Percentiles rank a stretch among this genome's conserved stretches.
Conservation (phyloP, 495 filamentous ascomycete genomes). For the Trichoderma reesei region DNA sequence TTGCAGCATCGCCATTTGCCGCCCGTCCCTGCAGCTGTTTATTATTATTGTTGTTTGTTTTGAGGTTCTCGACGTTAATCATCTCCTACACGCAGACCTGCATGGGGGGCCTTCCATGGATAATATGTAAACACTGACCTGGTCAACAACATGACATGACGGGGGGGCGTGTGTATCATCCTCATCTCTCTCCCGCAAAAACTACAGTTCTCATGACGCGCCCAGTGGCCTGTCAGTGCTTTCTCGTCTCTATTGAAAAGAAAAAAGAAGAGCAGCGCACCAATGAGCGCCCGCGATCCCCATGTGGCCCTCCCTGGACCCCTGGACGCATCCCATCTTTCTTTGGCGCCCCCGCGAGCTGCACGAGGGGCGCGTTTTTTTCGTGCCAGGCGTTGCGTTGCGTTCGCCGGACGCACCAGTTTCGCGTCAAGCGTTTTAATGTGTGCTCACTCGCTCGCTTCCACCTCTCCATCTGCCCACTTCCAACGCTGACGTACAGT, state of each 20-base stretch:
- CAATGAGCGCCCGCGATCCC: not conserved
- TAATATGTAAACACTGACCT: no score
- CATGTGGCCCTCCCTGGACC: not conserved
- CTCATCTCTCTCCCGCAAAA: no score
- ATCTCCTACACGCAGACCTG: not conserved
- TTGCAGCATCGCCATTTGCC: not conserved
- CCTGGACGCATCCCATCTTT: no score
- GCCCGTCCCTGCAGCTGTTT: not conserved
- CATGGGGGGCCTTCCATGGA: not conserved
- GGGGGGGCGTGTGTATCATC: not conserved
- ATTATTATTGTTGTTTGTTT: not conserved
- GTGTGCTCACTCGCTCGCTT: not conserved
- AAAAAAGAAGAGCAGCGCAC: not conserved
- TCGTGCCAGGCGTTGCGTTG: not conserved
- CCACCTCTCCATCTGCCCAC: no score
- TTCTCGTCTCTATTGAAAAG: not conserved
- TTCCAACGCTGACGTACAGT: not conserved
- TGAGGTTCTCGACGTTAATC: not conserved
- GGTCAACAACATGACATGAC: not conserved
- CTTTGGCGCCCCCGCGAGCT: not conserved
- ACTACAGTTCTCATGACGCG: not conserved
- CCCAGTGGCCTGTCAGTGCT: conserved; percentile 2
- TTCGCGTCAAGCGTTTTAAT: not conserved
- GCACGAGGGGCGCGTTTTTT: not conserved
- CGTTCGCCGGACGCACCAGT: not conserved